Evolutionary conservation across 1,139 yeast species (phyloP), one percentile per base, ranked within the genome.

Genomic region (Candida buenavistaensis): DNA sequence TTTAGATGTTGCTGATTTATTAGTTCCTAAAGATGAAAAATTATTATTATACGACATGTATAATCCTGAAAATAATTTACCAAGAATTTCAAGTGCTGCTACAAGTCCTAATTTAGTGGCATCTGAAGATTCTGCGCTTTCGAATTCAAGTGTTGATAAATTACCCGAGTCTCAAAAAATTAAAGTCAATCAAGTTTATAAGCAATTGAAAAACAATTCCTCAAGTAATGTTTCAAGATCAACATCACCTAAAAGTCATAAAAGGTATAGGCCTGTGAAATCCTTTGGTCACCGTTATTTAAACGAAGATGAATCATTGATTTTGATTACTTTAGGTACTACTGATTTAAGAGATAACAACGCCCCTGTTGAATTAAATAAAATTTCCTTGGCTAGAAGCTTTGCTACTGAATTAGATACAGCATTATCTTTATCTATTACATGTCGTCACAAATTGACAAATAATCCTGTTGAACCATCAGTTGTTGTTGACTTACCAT

Each of bases 241-340:
- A 2, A 54, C 52, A 35, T 62, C 69, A 6, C 67, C 70, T 3
- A 48, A 32, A 11, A 45, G 50, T 14, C 45, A 56, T 23, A 57
- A 54, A 37, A 57, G 55, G 33, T 54, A 61, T 40, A 64, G 69
- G 41, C 82, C 83, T 3, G 72, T 86, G 41, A 89, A 87, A 54
- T 84, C 95, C 2, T 85, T 88, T 62, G 97, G 97, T 30, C 96
- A 89, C 54, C 69, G 84, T 35, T 87, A 79, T 53, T 70, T 90
- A 45, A 69, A 70, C 35, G 65, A 70, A 17, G 77, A 78, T 44
- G 89, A 86, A 48, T 72, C 84, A 1, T 61, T 90, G 51, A 67
- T 90, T 13, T 64, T 90, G 41, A 75, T 90, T 28, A 88, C 96
- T 1, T 66, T 90, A 39, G 97, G 97, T 1, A 82, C 95, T 1